These are phyloP conservation scores for Paramyrothecium sp. DNA, from an alignment of 2,329 filamentous ascomycete genomes.

Conservation along the genomic window DNA sequence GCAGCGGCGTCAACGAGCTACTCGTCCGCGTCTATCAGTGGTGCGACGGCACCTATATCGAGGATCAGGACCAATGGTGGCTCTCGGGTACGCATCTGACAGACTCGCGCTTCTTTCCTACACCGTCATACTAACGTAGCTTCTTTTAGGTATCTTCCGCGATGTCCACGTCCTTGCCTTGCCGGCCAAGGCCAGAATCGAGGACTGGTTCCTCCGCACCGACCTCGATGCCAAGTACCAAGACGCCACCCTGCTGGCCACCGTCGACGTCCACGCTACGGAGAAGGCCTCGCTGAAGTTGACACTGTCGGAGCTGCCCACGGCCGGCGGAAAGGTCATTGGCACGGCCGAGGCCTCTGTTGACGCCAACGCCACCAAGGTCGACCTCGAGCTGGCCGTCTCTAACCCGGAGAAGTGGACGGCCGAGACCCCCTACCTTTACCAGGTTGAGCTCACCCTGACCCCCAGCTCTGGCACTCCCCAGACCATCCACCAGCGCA, in stretches of 20 bases:
- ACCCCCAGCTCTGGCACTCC: slow-evolving; percentile 11
- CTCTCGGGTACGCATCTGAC: slow-evolving; percentile 44
- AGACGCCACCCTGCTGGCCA: slow-evolving; percentile 48
- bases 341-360: slow-evolving; percentile 22
- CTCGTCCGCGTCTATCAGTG: slow-evolving; percentile 65
- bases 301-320: slow-evolving; percentile 37
- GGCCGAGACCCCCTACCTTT: slow-evolving; percentile 62
- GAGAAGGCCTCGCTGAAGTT: slow-evolving; percentile 36
- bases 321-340: slow-evolving; percentile 30
- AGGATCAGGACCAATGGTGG: slow-evolving; percentile 69
- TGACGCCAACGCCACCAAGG: slow-evolving; percentile 19
- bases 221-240: slow-evolving; percentile 49
- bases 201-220: slow-evolving; percentile 57
- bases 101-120: neutral
- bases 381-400: slow-evolving; percentile 46
- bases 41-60: slow-evolving; percentile 65
- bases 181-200: slow-evolving; percentile 45
- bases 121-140: too few species aligned
- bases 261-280: slow-evolving; percentile 39
- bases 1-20: slow-evolving; percentile 47
- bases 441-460: slow-evolving; percentile 48
- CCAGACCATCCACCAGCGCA: slow-evolving; percentile 47
- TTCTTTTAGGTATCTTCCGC: slow-evolving; percentile 55
- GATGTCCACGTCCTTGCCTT: slow-evolving; percentile 63
- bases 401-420: slow-evolving; percentile 63